These are phyloP conservation scores for Diaporthe ilicicola DNA, from an alignment of 2,329 filamentous ascomycete genomes.

Conservation along the genomic window DNA sequence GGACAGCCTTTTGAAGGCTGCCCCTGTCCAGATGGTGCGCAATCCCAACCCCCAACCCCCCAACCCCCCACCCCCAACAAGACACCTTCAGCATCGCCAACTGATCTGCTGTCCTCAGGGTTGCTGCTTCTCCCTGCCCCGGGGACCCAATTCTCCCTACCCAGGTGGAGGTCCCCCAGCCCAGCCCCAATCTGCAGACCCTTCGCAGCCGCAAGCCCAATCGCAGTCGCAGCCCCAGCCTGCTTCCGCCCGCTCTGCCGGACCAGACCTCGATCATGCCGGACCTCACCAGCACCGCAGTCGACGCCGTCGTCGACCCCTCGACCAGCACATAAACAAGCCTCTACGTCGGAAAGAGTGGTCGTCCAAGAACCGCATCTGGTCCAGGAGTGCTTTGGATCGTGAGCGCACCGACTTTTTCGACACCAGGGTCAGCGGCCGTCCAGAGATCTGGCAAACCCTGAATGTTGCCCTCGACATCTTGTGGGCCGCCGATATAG, in stretches of 20 bases:
- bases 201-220: neutral
- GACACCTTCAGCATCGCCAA: neutral
- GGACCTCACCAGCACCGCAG: constrained; percentile 38
- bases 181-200: constrained; percentile 5
- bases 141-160: constrained; percentile 63
- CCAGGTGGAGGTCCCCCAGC: constrained; percentile 48
- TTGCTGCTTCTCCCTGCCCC: constrained; percentile 65
- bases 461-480: constrained; percentile 73
- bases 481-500: constrained; percentile 65
- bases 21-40: constrained; percentile 14
- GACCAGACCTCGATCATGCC: constrained; percentile 36
- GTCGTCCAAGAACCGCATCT: constrained; percentile 68
- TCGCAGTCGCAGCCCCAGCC: constrained; percentile 4
- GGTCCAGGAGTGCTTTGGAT: constrained; percentile 75
- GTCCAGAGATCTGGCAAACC: constrained; percentile 81
- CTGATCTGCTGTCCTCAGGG: constrained; percentile 50
- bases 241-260: constrained; percentile 21
- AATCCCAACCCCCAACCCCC: neutral
- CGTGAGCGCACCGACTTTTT: constrained; percentile 85
- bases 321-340: constrained; percentile 74
- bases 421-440: constrained; percentile 84
- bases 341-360: constrained; percentile 73
- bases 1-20: neutral
- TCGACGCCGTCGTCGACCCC: constrained; percentile 50
- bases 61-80: neutral